Conservation (phyloP, 768 basidiomycete genomes). For the Kwoniella dejecticola region DNA sequence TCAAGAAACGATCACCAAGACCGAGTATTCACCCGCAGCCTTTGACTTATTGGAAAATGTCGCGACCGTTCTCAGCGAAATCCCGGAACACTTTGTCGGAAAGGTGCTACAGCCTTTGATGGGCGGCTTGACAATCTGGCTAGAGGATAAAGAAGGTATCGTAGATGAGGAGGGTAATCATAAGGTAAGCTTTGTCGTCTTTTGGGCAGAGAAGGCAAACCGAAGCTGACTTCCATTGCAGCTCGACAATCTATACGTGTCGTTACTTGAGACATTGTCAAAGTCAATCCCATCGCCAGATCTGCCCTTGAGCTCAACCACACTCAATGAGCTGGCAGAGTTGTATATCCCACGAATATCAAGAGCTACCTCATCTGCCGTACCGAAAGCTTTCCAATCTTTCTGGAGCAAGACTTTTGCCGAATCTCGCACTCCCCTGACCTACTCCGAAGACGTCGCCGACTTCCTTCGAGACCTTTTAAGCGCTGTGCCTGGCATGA, state of each 20-base stretch:
- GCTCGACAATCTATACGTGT: constrained; percentile 41
- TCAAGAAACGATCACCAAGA: neutral
- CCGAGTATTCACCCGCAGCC: constrained; percentile 30
- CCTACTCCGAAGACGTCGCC: constrained; percentile 32
- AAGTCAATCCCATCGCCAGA: constrained; percentile 17
- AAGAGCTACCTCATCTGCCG: constrained; percentile 20
- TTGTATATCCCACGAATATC: constrained; percentile 41
- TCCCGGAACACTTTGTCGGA: constrained; percentile 26
- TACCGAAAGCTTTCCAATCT: constrained; percentile 33
- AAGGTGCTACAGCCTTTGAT: constrained; percentile 20
- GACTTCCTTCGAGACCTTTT: constrained; percentile 35
- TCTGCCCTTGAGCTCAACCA: constrained; percentile 22
- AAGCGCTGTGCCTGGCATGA: constrained; percentile 41
- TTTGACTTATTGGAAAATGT: constrained; percentile 24
- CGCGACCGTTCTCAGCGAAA: neutral
- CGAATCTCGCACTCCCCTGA: neutral
- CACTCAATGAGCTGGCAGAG: constrained; percentile 32
- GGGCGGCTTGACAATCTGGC: constrained; percentile 25
- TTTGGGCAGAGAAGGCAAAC: neutral
- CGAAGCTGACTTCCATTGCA: constrained; percentile 3
- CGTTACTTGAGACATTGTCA: constrained; percentile 23
- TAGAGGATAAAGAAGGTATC: constrained; percentile 22
- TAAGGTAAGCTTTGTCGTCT: neutral
- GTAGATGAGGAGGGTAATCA: constrained; percentile 5
- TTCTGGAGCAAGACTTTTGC: constrained; percentile 37